Evolutionary conservation across 1,284 basidiomycete species (phyloP), one percentile per base, ranked within the genome.

Genomic region (Boletus sp.): DNA sequence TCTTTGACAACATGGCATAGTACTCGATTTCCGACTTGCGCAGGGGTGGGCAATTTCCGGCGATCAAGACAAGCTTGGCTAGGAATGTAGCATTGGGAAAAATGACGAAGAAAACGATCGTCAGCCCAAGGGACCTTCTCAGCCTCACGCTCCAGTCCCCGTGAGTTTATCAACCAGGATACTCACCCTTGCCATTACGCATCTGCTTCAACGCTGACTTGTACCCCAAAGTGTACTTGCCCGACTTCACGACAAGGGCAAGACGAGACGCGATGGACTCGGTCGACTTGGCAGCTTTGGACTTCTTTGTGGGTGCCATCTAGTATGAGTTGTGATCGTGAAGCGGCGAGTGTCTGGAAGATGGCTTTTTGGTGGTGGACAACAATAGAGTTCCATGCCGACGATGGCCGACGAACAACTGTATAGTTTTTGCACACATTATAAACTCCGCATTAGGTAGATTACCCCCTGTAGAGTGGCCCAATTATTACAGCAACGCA

Each of bases 1-100:
- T 97, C 81, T 97, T 97, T 57, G 91, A 94, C 64, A 99, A 81
- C 95, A 99, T 99, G 76, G 96, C 96, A 72, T 99, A 99, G 82
- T 99, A 99, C 81, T 99, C 96, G 56, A 99, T 81, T 82, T 99
- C 96, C 51, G 94, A 97, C 75, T 97, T 97, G 74, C 96, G 91
- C 58, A 99, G 84, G 56, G 96, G 96, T 51, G 95, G 96, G 76
- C 94, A 97, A 81, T 99, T 99, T 64, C 93, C 94, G 66, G 95
- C 94, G 70, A 99, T 98, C 70, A 99, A 78, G 66, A 99, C 88
- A 64, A 99, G 91, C 78, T 98, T 99, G 72, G 95, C 96, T 96
- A 70, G 41, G 59, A 22, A 36, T 37, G 30, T 26, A 20, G 7
- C 35, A 53, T 49, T 36, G n/a, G 32, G 39, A 52, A 42, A 46